phyloP scores from a whole-genome alignment of 345 rosid genomes.

The Citrus trifoliata region DNA sequence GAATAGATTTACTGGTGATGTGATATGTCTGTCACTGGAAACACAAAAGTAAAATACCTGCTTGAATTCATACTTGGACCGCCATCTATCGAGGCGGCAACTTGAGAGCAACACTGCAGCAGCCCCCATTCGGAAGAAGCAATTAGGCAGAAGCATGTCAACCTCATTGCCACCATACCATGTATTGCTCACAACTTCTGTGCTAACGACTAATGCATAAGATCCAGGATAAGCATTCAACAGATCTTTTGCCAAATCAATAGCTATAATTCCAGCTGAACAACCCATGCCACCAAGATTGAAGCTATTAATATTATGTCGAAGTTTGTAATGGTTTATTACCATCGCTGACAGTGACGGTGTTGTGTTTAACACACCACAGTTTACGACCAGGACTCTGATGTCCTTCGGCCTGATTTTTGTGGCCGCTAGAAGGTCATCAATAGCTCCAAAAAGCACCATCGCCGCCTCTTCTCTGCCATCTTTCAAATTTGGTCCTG shows the following conservation, averaged over 20 bases:
- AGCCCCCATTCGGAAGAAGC: conserved; percentile 75
- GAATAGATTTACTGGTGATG: background rate
- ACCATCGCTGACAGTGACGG: conserved; percentile 72
- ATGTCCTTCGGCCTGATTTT: conserved; percentile 48
- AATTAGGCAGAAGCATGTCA: conserved; percentile 65
- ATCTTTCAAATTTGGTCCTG: conserved; percentile 35
- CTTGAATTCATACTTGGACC: conserved; percentile 54
- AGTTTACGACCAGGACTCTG: conserved; percentile 58
- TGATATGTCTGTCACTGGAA: too few relatives aligned
- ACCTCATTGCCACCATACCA: conserved; percentile 59
- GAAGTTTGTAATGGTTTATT: conserved; percentile 65
- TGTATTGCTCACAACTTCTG: conserved; percentile 56
- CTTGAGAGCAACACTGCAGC: conserved; percentile 70
- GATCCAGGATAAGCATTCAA: conserved; percentile 47
- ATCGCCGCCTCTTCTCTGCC: conserved; percentile 72
- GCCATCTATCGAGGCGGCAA: conserved; percentile 49
- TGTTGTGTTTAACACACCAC: conserved; percentile 63
- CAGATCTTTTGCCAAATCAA: conserved; percentile 61
- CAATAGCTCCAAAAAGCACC: conserved; percentile 62
- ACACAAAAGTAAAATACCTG: conserved; percentile 29
- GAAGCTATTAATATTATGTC: conserved; percentile 60
- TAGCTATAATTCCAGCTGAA: conserved; percentile 66
- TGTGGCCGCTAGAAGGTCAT: conserved; percentile 52
- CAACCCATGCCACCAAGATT: conserved; percentile 88
- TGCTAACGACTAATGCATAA: conserved; percentile 65